Base-by-base conservation (phyloP, 1,284 basidiomycete genomes). In the Prillingera fragicola region DNA sequence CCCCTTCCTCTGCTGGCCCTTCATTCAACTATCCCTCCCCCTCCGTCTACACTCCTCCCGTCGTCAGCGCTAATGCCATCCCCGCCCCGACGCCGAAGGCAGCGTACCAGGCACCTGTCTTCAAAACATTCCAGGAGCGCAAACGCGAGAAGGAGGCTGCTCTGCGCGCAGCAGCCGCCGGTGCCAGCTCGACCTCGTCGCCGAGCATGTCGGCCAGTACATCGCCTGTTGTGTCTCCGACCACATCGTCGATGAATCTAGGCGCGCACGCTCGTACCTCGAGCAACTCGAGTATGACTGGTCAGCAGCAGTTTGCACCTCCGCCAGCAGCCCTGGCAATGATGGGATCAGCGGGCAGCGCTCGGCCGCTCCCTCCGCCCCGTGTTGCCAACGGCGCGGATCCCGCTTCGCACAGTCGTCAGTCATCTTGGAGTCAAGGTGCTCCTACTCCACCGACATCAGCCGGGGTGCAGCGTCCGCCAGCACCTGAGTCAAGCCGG, bases 61-160 rank as follows among this genome's bases (percentile, higher is more conserved):
- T 55, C 12, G 53, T 55, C 33, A 34, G 33, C 28, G 6, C 28
- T 15, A 12, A 50, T 21, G 42, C 57, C 19, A 54, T 60, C n/a
- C 58, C 58, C 5, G 43, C 52, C 3, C 63, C 65, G 1, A 43
- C 48, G 15, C 56, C 48, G 4, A 63, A 57, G 41, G 54, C 50
- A 7, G 54, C 51, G 1, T 70, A 70, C 44, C 62, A 56, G 10
- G 45, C 65, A 4, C 69, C 69, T 1, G 58, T 63, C 9, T 67
- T 71, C 42, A 59, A 61, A 46, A 69, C 69, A 3, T 71, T 69
- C 40, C 65, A 67, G 47, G 65, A 69, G 18, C 54, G 66, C 19
- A 63, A 60, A 46, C 46, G 61, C 23, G 67, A 62, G 24, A 65
- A 63, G 31, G 65, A 69, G 33, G 33, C 49, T 25, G 59, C 58